Conservation (phyloP, 768 basidiomycete species). For the Rhodotorula graminis region DNA sequence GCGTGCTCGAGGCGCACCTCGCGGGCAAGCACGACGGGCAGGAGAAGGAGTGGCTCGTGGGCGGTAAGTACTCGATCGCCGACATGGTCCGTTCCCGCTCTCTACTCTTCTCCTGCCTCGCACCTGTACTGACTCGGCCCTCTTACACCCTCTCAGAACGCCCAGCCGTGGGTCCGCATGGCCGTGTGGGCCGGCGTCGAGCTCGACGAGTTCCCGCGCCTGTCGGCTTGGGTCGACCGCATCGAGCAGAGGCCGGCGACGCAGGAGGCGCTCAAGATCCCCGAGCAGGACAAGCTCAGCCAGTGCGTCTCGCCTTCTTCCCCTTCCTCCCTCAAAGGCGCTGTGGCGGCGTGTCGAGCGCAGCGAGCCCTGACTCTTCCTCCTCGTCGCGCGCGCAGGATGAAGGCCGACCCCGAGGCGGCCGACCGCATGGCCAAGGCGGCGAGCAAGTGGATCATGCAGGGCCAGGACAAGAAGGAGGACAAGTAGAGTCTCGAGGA, state of each 20-base stretch:
- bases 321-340: not conserved
- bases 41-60: constrained; percentile 36
- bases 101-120: not conserved
- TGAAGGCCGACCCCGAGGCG: not conserved
- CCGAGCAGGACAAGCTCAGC: constrained; percentile 22
- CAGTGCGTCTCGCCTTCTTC: not conserved
- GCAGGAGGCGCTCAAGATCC: constrained; percentile 25
- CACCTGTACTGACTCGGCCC: no score
- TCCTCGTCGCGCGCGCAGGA: not conserved
- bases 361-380: no score
- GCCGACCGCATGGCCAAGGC: not conserved
- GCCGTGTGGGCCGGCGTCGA: constrained; percentile 22
- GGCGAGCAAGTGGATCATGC: constrained; percentile 2
- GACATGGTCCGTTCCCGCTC: constrained; percentile 8
- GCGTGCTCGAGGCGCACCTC: constrained; percentile 34
- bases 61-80: constrained; percentile 39
- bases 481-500: no score
- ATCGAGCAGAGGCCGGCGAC: constrained; percentile 32
- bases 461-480: not conserved
- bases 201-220: constrained; percentile 18
- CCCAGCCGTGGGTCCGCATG: constrained; percentile 14
- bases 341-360: not conserved
- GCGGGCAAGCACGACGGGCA: constrained; percentile 25
- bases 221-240: constrained; percentile 27
- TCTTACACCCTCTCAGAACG: not conserved